Percentiles rank a stretch among this genome's conserved stretches.
phyloP scores from a whole-genome alignment of 2,329 filamentous ascomycete species.

The Kalmusia sp. region DNA sequence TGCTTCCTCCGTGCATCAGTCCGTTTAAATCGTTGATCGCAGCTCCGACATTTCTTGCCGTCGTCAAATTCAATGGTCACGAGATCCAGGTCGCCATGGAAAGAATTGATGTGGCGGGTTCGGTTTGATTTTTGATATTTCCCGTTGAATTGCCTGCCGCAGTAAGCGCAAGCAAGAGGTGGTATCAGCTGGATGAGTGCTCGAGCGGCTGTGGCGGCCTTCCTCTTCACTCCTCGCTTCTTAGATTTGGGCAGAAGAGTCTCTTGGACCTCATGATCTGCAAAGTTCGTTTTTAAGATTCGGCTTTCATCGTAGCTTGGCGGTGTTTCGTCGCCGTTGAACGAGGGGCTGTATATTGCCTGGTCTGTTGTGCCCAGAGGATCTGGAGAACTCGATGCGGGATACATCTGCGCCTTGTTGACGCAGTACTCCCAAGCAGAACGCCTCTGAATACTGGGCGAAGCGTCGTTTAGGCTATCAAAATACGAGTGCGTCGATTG shows the following conservation, averaged over 20 bases:
- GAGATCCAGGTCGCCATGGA: neutral
- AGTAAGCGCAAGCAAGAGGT: neutral
- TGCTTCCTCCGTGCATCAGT: constrained; percentile 2
- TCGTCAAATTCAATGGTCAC: neutral
- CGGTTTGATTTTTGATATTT: constrained; percentile 1
- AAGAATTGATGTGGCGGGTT: neutral
- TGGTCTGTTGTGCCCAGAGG: neutral
- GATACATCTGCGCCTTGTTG: neutral
- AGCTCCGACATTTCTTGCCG: neutral
- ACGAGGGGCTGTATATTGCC: neutral
- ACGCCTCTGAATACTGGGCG: neutral
- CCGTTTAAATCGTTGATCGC: neutral
- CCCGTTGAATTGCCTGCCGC: neutral
- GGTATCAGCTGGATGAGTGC: neutral
- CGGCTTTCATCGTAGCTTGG: neutral
- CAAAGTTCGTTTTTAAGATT: neutral
- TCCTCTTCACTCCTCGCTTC: neutral
- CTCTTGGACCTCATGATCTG: neutral
- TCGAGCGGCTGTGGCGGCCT: neutral
- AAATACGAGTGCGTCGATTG: neutral
- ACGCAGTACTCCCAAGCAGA: neutral
- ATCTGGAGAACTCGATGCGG: neutral
- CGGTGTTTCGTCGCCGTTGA: neutral
- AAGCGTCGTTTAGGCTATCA: neutral
- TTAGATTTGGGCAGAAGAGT: neutral